Percentiles rank a stretch among this genome's conserved stretches.
These are phyloP conservation scores for Boletus vermiculosoides DNA, from an alignment of 768 basidiomycete species.

Conservation along the genomic window DNA sequence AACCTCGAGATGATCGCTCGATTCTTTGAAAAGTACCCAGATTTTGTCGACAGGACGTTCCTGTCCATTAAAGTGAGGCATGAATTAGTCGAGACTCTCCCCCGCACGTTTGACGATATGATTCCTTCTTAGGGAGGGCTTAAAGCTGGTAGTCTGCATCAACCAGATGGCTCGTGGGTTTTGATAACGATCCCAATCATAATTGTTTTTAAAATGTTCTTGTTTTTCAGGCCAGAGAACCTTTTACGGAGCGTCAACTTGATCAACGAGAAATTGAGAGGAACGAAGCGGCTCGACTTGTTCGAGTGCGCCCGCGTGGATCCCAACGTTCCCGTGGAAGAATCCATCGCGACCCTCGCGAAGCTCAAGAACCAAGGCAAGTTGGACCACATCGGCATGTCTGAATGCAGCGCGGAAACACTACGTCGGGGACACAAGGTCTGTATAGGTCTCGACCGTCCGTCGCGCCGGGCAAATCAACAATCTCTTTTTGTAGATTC, in stretches of 20 bases:
- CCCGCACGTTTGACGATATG: neutral
- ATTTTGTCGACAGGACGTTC: slow-evolving; percentile 35
- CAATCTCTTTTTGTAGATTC: slow-evolving; percentile 36
- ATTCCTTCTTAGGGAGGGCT: slow-evolving; percentile 10
- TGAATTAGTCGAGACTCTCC: neutral
- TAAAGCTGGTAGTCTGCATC: neutral
- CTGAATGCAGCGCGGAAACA: slow-evolving; percentile 50
- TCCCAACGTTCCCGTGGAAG: slow-evolving; percentile 43
- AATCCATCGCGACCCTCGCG: slow-evolving; percentile 42
- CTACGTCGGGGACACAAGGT: slow-evolving; percentile 39
- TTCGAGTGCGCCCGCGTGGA: slow-evolving; percentile 54
- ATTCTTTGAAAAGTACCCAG: slow-evolving; percentile 47
- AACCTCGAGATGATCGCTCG: slow-evolving; percentile 50
- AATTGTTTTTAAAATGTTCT: no score
- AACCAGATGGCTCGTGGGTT: slow-evolving; percentile 31
- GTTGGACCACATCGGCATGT: slow-evolving; percentile 57
- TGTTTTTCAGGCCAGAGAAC: slow-evolving; percentile 37
- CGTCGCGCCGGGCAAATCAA: neutral
- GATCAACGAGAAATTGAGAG: slow-evolving; percentile 46
- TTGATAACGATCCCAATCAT: neutral
- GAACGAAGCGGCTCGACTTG: slow-evolving; percentile 56
- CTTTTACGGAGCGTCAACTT: slow-evolving; percentile 44
- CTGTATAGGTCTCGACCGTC: neutral
- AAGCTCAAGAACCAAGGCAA: slow-evolving; percentile 32
- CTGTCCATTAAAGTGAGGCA: slow-evolving; percentile 34